Base-by-base conservation (phyloP, 208 protist genomes). In the Crithidia thermophila region DNA sequence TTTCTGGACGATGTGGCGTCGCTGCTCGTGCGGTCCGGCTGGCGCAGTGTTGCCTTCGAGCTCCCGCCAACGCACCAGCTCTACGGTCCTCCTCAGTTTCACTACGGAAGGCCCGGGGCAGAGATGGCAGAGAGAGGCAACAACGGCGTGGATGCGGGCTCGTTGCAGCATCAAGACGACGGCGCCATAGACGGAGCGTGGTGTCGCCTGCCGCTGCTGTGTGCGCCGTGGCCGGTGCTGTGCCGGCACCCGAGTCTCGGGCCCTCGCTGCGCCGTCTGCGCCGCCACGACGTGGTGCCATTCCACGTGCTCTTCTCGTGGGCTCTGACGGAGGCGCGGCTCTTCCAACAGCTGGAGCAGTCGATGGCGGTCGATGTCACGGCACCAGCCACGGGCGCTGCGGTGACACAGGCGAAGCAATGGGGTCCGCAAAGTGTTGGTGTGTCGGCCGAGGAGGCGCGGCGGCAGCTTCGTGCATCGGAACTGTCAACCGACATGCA, bases 291-390 rank as follows among this genome's bases (percentile, higher is more conserved):
- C 23, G 42, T 85, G 18, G 60, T 88, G 50, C 82, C 82, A 5
- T 65, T 88, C 21, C 82, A 88, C 66, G 66, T 85, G n/a, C 67
- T 88, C 20, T 66, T 85, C 30, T 75, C 82, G 18, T 88, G 82
- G 82, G 36, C 80, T 2, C 6, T 67, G 43, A 33, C 58, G 39
- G 64, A 78, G 52, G 60, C 36, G 25, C 46, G 60, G 31, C 57
- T 88, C 40, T 79, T 82, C 31, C 36, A 52, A 3, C 23, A 18
- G 8, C 9, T 84, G 21, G 82, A 88, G 60, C 21, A 59, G 30
- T 60, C 67, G 11, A 39, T 88, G 8, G 62, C 58, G n/a, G 63
- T 85, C 53, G 82, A 88, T 46, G 79, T 77, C 3, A 83, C 72
- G 20, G 71, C 78, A 1, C 79, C 79, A 33, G 51, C 59, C 39